Base-by-base conservation (phyloP, 2,329 filamentous ascomycete species). In the Chaetomiaceae sp. region DNA sequence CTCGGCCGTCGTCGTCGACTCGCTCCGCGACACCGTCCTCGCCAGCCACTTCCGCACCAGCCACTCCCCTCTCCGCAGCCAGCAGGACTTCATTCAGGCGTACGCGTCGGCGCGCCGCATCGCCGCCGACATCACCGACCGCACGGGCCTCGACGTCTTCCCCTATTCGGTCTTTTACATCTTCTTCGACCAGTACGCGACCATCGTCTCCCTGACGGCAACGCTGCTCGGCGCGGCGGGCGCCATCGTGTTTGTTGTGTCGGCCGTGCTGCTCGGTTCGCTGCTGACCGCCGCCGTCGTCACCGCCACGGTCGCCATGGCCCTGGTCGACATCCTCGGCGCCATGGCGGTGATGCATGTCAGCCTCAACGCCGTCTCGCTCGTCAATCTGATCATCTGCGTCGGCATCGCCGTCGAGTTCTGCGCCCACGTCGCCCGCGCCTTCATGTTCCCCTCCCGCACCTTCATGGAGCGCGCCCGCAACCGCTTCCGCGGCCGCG, bases 131-230 rank as follows among this genome's bases (percentile, higher is more conserved):
- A 83, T 98, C 42, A 83, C 76, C 12, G 67, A 77, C 43, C 74
- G 76, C 42, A 90, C 89, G 4, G 78, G 82, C 5, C 80, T 87
- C 18, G 83, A 93, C 19, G 83, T 98, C 3, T 98, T 98, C 74
- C 88, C 93, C 0, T 98, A 98, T 70, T 94, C 88, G 57, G 84
- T 96, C 50, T 95, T 95, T 65, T 98, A 98, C 71, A 90, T 98
- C 64, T 98, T 97, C 77, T 98, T 98, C 64, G 93, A 98, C 63
- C 93, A 97, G 64, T 98, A 98, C 62, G 78, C 88, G 6, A 79
- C 79, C 48, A 97, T 98, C 51, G 81, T 95, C 17, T 75, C 77
- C 10, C 75, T 97, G 4, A 90, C 91, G 0, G 84, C 78, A 1
- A 80, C 84, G 0, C 78, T 98, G 1, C 77, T 98, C 24, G 84